Evolutionary conservation across 2,329 filamentous ascomycete genomes (phyloP).

Genomic region (Pleochaeta shiraiana): DNA sequence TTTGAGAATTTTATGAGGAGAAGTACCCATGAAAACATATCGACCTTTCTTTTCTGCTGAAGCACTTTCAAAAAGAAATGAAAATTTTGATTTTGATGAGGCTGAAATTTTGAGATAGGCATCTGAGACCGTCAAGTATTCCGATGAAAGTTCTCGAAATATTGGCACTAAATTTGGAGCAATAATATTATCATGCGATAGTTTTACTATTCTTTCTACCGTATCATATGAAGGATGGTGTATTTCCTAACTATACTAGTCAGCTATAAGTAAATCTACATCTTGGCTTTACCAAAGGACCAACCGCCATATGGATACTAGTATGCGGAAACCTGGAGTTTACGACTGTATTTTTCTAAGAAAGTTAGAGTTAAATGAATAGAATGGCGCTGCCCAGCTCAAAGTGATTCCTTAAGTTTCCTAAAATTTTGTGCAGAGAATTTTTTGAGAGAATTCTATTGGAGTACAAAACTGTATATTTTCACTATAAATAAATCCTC

Average conservation of each 20-base stretch:
- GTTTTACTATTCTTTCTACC: slow-evolving; percentile 31
- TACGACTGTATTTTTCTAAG: too few relatives aligned
- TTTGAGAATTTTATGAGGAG: slow-evolving; percentile 57
- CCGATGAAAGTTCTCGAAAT: slow-evolving; percentile 68
- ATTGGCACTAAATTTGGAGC: slow-evolving; percentile 59
- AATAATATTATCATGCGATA: slow-evolving; percentile 27
- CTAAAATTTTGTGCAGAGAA: too few relatives aligned
- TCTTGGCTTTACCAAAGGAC: too few relatives aligned
- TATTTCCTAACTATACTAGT: slow-evolving; percentile 23
- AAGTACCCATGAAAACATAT: slow-evolving; percentile 86
- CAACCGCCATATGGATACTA: too few relatives aligned
- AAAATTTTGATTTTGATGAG: slow-evolving; percentile 46
- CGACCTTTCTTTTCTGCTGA: slow-evolving; percentile 83
- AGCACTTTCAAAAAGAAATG: slow-evolving; percentile 90
- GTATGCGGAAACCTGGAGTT: too few relatives aligned
- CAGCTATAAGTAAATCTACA: too few relatives aligned
- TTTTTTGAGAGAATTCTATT: too few relatives aligned
- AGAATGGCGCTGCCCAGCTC: too few relatives aligned
- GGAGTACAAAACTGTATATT: too few relatives aligned
- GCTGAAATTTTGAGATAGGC: slow-evolving; percentile 83
- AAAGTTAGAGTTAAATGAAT: too few relatives aligned
- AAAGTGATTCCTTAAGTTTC: too few relatives aligned
- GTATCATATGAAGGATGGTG: slow-evolving; percentile 40
- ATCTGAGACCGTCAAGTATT: slow-evolving; percentile 82
- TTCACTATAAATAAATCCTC: too few relatives aligned